A percentile compares a stretch with the other conserved stretches of the same genome.
These are phyloP conservation scores for Fusarium pseudograminearum DNA, from an alignment of 2,329 filamentous ascomycete species.

Conservation along the genomic window DNA sequence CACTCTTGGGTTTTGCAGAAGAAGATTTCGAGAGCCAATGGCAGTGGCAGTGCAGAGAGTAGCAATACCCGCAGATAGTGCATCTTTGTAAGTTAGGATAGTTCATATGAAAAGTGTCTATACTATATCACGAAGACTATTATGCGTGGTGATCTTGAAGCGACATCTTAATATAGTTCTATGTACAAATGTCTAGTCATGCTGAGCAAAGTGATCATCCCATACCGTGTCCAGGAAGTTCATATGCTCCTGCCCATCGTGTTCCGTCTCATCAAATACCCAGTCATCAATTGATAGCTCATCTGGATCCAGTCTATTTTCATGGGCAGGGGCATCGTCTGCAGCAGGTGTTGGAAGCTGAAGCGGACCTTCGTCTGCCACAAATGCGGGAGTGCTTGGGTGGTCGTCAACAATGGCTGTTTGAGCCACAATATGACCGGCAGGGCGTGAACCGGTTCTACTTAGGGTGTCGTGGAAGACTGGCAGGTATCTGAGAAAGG, in stretches of 20 bases:
- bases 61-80: too few species aligned
- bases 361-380: accelerated
- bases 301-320: background rate
- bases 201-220: background rate
- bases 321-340: background rate
- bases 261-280: background rate
- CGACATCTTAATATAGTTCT: too few species aligned
- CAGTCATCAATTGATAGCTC: background rate
- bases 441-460: background rate
- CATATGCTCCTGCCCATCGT: background rate
- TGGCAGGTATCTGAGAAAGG: background rate
- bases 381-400: accelerated
- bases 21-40: too few species aligned
- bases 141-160: too few species aligned
- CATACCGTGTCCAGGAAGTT: background rate
- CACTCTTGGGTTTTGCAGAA: too few species aligned
- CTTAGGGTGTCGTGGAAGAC: background rate
- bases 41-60: too few species aligned
- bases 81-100: too few species aligned
- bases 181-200: background rate
- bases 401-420: accelerated
- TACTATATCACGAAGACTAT: too few species aligned
- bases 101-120: too few species aligned
- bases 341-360: background rate
- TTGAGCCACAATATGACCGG: background rate